Conservation (phyloP, 495 filamentous ascomycete species). For the Aspergillus avenaceus region DNA sequence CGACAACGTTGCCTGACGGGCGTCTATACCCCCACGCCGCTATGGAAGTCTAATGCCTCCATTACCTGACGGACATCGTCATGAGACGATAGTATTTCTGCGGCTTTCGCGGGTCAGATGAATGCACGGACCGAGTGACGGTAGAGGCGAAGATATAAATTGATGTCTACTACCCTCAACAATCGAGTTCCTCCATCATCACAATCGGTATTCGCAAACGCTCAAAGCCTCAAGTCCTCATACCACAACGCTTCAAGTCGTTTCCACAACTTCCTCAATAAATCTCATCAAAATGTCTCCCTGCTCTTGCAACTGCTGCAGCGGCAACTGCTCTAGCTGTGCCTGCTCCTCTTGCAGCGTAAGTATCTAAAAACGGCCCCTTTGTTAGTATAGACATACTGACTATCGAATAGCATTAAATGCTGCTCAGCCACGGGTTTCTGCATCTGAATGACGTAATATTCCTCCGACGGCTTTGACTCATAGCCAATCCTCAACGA, state of each 20-base stretch:
- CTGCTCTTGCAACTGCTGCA: not conserved
- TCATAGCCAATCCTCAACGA: too few relatives aligned
- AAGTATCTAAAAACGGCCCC: too few relatives aligned
- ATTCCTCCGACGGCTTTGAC: too few relatives aligned
- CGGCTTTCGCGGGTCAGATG: not conserved
- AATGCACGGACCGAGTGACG: too few relatives aligned
- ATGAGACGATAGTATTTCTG: not conserved
- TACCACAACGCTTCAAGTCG: not conserved
- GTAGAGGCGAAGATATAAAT: not conserved
- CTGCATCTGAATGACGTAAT: too few relatives aligned
- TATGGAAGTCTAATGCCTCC: not conserved
- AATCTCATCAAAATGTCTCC: not conserved
- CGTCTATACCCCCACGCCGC: not conserved
- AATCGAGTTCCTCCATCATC: not conserved
- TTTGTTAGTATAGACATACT: too few relatives aligned
- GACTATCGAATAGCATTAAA: too few relatives aligned
- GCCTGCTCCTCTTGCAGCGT: not conserved
- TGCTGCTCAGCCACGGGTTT: too few relatives aligned
- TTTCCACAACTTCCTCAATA: not conserved
- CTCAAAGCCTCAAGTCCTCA: not conserved
- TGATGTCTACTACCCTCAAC: not conserved
- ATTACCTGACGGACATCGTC: not conserved
- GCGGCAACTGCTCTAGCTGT: not conserved
- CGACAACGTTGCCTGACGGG: not conserved
- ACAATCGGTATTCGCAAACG: not conserved